A percentile compares a stretch with the other conserved stretches of the same genome.
Conservation (phyloP, 305 asterid species). For the Nicotiana rustica region DNA sequence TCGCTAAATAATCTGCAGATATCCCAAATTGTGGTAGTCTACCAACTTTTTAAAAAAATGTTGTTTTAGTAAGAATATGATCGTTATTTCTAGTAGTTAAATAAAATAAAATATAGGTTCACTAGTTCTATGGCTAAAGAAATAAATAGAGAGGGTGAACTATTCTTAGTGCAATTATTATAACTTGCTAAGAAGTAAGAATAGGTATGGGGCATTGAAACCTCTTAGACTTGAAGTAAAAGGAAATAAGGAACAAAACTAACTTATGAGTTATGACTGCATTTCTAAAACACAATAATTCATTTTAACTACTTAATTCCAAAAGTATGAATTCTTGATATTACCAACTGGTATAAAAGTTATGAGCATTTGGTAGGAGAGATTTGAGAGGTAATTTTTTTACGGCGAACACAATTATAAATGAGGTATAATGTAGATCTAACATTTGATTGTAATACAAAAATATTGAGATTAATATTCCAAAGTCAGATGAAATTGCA, state of each 20-base stretch:
- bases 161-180: slow-evolving; percentile 11
- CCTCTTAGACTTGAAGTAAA: slow-evolving; percentile 30
- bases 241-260: slow-evolving; percentile 30
- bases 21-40: not conserved
- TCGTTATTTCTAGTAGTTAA: not conserved
- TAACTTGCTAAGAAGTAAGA: not conserved
- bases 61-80: not conserved
- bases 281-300: slow-evolving; percentile 30
- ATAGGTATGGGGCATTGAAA: not conserved
- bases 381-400: not conserved
- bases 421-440: not conserved
- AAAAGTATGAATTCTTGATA: not conserved
- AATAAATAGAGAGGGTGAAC: not conserved
- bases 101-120: not conserved
- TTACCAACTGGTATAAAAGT: not conserved
- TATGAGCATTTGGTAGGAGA: not conserved
- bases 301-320: not conserved
- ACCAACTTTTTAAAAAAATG: not conserved
- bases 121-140: not conserved
- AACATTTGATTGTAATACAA: not conserved
- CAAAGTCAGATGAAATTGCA: not conserved
- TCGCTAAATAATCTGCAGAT: not conserved
- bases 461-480: not conserved
- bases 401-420: not conserved
- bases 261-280: not conserved